A percentile compares a stretch with the other conserved stretches of the same genome.
Evolutionary conservation across 208 protist species (phyloP).

Genomic region (Trypanosoma boissoni): DNA sequence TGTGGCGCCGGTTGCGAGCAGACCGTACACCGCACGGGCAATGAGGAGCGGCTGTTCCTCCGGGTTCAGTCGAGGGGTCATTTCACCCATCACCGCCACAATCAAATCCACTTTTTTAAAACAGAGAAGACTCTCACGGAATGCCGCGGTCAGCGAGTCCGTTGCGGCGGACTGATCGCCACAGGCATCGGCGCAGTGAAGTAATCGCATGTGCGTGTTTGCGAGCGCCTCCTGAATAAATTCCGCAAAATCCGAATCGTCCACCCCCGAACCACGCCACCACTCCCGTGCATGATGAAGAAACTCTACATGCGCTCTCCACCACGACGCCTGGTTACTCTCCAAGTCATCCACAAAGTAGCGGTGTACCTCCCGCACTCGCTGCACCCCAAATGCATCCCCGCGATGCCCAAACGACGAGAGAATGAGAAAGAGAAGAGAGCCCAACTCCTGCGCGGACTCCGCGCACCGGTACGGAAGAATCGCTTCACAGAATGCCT

Average conservation of each 20-base stretch:
- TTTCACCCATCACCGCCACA: not conserved
- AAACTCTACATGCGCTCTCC: not conserved
- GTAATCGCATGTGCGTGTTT: too few species aligned
- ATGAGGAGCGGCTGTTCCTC: constrained; percentile 9
- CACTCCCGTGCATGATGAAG: too few species aligned
- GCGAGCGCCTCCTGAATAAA: too few species aligned
- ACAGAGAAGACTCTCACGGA: constrained; percentile 11
- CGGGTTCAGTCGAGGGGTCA: not conserved
- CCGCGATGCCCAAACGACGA: not conserved
- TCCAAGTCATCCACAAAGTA: too few species aligned
- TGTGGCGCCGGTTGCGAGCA: too few species aligned
- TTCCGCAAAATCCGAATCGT: too few species aligned
- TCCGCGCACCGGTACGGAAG: constrained; percentile 1
- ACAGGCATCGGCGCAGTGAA: too few species aligned
- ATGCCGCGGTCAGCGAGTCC: constrained; percentile 8
- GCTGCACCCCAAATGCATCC: constrained; percentile 5
- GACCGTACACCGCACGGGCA: constrained; percentile 14
- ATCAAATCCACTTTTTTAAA: constrained; percentile 2
- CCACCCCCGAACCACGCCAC: too few species aligned
- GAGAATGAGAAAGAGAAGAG: not conserved
- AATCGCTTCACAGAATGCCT: not conserved
- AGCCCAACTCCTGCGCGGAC: not conserved
- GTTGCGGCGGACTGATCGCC: not conserved
- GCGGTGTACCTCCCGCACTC: not conserved
- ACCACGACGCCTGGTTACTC: not conserved